Conservation (phyloP, 257 asterid species). For the Nicotiana tabacum region DNA sequence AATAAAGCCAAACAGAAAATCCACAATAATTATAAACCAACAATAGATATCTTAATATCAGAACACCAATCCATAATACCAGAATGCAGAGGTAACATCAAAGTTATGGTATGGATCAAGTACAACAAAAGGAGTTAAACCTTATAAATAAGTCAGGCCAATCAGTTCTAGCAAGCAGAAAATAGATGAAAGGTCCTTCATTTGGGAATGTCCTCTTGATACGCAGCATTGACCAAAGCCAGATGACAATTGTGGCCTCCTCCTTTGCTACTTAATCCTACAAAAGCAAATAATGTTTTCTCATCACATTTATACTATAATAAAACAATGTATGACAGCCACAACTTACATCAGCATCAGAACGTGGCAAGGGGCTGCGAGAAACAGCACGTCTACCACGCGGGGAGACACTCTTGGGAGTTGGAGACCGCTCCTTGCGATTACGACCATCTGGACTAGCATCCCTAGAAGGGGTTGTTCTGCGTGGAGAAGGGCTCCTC, state of each 20-base stretch:
- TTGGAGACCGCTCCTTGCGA: constrained; percentile 44
- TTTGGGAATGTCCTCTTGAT: constrained; percentile 20
- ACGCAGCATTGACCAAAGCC: constrained; percentile 13
- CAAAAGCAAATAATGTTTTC: not conserved
- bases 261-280: constrained; percentile 34
- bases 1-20: not conserved
- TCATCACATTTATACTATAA: not conserved
- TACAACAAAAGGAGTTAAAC: constrained; percentile 51
- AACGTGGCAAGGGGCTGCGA: constrained; percentile 68
- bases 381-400: constrained; percentile 49
- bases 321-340: not conserved
- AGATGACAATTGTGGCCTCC: constrained; percentile 13
- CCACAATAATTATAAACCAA: constrained; percentile 10
- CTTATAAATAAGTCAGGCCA: constrained; percentile 31
- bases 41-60: not conserved
- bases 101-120: constrained; percentile 26
- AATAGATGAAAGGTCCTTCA: constrained; percentile 27
- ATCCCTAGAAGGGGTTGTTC: constrained; percentile 47
- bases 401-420: constrained; percentile 77
- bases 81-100: constrained; percentile 24
- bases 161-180: constrained; percentile 42
- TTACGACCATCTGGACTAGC: constrained; percentile 55
- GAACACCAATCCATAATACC: constrained; percentile 18
- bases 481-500: constrained; percentile 64
- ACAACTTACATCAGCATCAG: constrained; percentile 75